Evolutionary conservation across 345 rosid genomes (phyloP).

Genomic region (Luvunga scandens): DNA sequence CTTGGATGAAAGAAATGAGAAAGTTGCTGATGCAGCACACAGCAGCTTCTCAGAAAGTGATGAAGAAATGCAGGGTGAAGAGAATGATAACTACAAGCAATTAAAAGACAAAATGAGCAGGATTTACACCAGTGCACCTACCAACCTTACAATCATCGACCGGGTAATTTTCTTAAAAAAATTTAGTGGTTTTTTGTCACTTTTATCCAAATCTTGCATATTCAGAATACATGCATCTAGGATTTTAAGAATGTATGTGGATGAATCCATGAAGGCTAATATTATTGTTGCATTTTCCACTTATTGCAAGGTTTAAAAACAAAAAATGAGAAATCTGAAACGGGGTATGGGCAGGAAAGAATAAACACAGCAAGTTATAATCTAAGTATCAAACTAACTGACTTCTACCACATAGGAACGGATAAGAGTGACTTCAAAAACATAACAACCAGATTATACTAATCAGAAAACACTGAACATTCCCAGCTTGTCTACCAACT

Average conservation of each 20-base stretch:
- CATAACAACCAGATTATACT: too few relatives aligned
- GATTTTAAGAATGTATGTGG: not conserved
- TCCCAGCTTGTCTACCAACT: too few relatives aligned
- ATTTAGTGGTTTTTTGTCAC: not conserved
- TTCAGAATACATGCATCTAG: not conserved
- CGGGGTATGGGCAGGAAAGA: too few relatives aligned
- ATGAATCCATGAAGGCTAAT: not conserved
- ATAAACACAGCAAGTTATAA: too few relatives aligned
- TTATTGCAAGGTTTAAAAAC: not conserved
- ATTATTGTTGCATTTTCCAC: not conserved
- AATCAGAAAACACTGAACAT: too few relatives aligned
- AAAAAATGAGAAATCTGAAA: not conserved
- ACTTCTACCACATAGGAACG: too few relatives aligned
- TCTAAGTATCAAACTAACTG: too few relatives aligned
- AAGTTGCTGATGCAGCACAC: slow-evolving; percentile 6
- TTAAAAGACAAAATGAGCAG: slow-evolving; percentile 68
- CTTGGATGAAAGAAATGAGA: slow-evolving; percentile 14
- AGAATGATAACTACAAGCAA: slow-evolving; percentile 59
- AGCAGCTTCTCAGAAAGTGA: slow-evolving; percentile 1
- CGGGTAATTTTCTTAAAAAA: slow-evolving; percentile 42
- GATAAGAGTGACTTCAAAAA: too few relatives aligned
- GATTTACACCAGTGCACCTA: slow-evolving; percentile 74
- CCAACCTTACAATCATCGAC: slow-evolving; percentile 63
- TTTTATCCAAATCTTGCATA: not conserved
- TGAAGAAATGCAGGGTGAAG: slow-evolving; percentile 59